A percentile compares a stretch with the other conserved stretches of the same genome.
Conservation (phyloP, 2,329 filamentous ascomycete genomes). For the Botrytis deweyae region DNA sequence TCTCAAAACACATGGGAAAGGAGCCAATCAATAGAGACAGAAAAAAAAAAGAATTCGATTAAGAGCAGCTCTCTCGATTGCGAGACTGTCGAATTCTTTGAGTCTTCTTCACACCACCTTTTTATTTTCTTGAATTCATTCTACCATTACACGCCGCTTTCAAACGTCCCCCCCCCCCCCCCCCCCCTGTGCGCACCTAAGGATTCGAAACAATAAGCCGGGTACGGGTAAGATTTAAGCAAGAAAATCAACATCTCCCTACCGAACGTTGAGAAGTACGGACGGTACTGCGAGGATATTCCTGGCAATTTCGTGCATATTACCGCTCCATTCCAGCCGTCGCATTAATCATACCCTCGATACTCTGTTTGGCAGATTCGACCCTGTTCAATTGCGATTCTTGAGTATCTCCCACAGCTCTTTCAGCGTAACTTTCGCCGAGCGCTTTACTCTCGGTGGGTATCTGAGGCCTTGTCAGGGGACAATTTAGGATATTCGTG, state of each 20-base stretch:
- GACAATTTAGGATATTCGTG: background rate
- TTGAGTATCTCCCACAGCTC: background rate
- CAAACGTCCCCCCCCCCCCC: background rate
- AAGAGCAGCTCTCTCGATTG: background rate
- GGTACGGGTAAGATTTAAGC: conserved; percentile 17
- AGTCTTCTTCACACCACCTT: conserved; percentile 1
- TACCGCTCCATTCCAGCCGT: conserved; percentile 20
- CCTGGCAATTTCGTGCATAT: conserved; percentile 24
- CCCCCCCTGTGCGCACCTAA: conserved; percentile 16
- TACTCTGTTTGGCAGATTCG: conserved; percentile 17
- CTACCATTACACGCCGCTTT: conserved; percentile 10
- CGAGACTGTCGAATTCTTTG: conserved; percentile 7
- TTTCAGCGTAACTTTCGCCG: conserved; percentile 12
- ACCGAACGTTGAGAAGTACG: conserved; percentile 21
- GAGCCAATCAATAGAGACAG: background rate
- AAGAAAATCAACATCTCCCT: conserved; percentile 14
- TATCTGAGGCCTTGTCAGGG: background rate
- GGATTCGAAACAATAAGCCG: conserved; percentile 19
- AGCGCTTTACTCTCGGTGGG: background rate
- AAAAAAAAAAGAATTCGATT: background rate
- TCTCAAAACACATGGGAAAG: background rate
- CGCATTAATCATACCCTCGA: conserved; percentile 16
- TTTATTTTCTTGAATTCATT: background rate
- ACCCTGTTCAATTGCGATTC: conserved; percentile 5
- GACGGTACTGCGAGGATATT: conserved; percentile 21